Evolutionary conservation across 2,329 filamentous ascomycete genomes (phyloP).

Genomic region (Cladosporium sp.): DNA sequence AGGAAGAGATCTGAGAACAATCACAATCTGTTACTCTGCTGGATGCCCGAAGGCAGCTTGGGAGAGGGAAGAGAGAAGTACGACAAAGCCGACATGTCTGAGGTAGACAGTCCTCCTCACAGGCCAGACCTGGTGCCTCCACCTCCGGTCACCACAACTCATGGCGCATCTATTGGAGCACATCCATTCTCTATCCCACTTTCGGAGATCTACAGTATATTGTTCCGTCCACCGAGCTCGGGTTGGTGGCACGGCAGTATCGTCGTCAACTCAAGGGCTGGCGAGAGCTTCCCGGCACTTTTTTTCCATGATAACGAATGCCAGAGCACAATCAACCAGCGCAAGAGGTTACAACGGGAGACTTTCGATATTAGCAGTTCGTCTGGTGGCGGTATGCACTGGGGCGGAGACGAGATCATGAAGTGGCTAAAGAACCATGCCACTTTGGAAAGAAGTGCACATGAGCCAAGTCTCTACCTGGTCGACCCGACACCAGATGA

Average conservation of each 20-base stretch:
- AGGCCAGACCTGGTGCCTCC: slow-evolving; percentile 89
- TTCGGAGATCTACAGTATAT: slow-evolving; percentile 81
- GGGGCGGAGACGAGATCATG: slow-evolving; percentile 94
- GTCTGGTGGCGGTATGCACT: slow-evolving; percentile 76
- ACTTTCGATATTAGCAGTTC: slow-evolving; percentile 61
- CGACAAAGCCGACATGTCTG: slow-evolving; percentile 88
- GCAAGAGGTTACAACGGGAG: slow-evolving; percentile 78
- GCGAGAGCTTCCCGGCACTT: slow-evolving; percentile 88
- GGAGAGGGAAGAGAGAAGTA: slow-evolving; percentile 79
- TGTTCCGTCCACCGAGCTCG: slow-evolving; percentile 84
- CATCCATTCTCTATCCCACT: slow-evolving; percentile 92
- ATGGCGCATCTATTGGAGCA: slow-evolving; percentile 65
- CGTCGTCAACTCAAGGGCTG: slow-evolving; percentile 84
- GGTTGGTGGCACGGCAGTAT: slow-evolving; percentile 99
- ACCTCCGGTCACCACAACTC: slow-evolving; percentile 77
- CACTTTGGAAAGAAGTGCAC: slow-evolving; percentile 73
- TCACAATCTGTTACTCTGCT: slow-evolving; percentile 79
- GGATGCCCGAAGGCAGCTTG: slow-evolving; percentile 85
- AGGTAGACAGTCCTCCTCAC: slow-evolving; percentile 72
- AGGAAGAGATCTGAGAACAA: slow-evolving; percentile 40
- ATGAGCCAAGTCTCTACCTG: slow-evolving; percentile 86
- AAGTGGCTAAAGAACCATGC: slow-evolving; percentile 86
- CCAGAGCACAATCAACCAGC: slow-evolving; percentile 88
- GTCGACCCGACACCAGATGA: slow-evolving; percentile 86
- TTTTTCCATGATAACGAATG: slow-evolving; percentile 99